Evolutionary conservation across 768 basidiomycete species (phyloP), one percentile per base, ranked within the genome.

Genomic region (Mycena crocata): DNA sequence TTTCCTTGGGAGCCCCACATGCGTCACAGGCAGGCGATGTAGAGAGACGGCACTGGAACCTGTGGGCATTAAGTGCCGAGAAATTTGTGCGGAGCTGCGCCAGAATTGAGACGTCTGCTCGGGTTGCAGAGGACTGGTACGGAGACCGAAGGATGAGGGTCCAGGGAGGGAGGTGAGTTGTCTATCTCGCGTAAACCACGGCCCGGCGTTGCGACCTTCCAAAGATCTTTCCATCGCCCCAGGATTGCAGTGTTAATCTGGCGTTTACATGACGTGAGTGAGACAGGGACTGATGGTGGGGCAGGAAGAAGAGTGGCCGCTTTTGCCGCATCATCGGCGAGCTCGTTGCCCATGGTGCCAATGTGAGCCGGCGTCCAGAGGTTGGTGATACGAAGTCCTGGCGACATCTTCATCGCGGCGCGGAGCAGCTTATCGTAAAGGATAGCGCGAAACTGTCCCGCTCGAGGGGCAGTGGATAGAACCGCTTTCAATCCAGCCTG

Each of bases 301-400:
- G 55, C 23, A 10, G 2, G n/a, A 6, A 40, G 55, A 5, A 23
- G 39, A 5, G 39, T 57, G 7, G 39, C 55, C 5, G n/a, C 39
- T 28, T 57, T 57, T 3, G 55, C 55, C 26, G 55, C 55, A 17
- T 37, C 17, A 40, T 57, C 55, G 9, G 55, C 55, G 5, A 40
- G 55, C 26, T 57, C 39, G 39, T 57, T 57, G 7, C 55, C 55
- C 2, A 42, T 10, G 3, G 55, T 57, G 5, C 55, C 55, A 13
- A 57, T 42, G 28, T 57, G 55, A 6, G 39, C 55, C 2, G 55
- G 55, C 8, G 55, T 57, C 55, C 55, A 57, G 5, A 57, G 55
- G 55, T 57, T 57, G 10, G 28, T 42, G 21, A 42, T 57, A 19
- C 23, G 35, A 7, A 57, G 39, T 7, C 3, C 21, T 3, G 55